These are phyloP conservation scores for Leccinellum rugosiceps DNA, from an alignment of 768 basidiomycete species.

Conservation along the genomic window DNA sequence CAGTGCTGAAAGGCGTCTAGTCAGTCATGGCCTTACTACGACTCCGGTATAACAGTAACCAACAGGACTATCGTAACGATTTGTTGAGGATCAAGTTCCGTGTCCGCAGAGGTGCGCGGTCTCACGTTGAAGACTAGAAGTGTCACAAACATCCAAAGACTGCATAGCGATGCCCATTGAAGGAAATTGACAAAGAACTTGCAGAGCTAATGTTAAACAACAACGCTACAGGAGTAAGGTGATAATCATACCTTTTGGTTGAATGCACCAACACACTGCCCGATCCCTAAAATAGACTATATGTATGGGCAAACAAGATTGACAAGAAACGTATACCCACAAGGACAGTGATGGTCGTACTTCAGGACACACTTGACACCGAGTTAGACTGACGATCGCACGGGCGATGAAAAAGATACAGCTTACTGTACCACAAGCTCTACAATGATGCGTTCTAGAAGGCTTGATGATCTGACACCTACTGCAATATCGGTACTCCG, in stretches of 20 bases:
- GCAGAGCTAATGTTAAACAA: background rate
- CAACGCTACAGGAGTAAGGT: background rate
- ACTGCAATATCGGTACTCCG: conserved; percentile 65
- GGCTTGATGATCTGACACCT: conserved; percentile 70
- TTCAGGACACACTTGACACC: conserved; percentile 65
- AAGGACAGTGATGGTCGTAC: conserved; percentile 90
- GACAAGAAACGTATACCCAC: conserved; percentile 39
- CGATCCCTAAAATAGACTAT: conserved; percentile 60
- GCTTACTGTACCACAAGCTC: conserved; percentile 76
- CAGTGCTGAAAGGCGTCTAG: conserved; percentile 45
- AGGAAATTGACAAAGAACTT: conserved; percentile 87
- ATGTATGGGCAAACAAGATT: background rate
- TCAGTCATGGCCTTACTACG: conserved; percentile 7
- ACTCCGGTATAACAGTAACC: conserved; percentile 29
- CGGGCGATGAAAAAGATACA: background rate
- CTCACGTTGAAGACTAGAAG: conserved; percentile 52
- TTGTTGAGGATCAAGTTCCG: conserved; percentile 58
- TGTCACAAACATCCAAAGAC: conserved; percentile 60
- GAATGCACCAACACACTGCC: conserved; percentile 88
- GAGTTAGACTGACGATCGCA: background rate
- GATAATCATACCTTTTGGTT: conserved; percentile 71
- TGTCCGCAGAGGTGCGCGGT: conserved; percentile 15
- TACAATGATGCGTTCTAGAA: conserved; percentile 74
- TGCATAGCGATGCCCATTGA: conserved; percentile 57
- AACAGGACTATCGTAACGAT: conserved; percentile 75